Conservation (phyloP, 2,329 filamentous ascomycete species). For the Neocatenulostroma microsporum region DNA sequence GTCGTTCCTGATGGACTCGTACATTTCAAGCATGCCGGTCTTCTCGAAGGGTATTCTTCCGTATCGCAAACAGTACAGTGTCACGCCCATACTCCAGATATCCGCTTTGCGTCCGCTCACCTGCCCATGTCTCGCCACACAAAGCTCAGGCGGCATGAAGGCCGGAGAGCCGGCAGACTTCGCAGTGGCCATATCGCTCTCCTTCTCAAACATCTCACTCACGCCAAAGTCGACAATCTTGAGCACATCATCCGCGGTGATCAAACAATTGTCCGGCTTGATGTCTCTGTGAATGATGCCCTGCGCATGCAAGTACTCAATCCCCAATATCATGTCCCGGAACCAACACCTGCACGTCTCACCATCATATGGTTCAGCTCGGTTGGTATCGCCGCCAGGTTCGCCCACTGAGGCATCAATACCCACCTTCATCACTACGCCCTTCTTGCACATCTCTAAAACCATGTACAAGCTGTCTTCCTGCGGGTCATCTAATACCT, state of each 20-base stretch:
- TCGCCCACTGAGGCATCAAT: too few species aligned
- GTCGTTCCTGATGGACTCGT: slow-evolving; percentile 75
- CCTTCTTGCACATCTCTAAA: slow-evolving; percentile 97
- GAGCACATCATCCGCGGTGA: slow-evolving; percentile 85
- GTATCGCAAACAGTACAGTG: slow-evolving; percentile 85
- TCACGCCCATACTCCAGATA: slow-evolving; percentile 98
- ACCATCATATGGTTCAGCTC: slow-evolving; percentile 70
- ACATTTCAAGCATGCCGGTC: slow-evolving; percentile 72
- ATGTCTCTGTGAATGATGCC: slow-evolving; percentile 95
- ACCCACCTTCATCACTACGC: slow-evolving; percentile 92
- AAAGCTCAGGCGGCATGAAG: slow-evolving; percentile 89
- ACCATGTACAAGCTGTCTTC: slow-evolving; percentile 99
- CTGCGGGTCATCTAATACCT: slow-evolving; percentile 90
- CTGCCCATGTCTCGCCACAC: slow-evolving; percentile 74
- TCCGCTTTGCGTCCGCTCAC: slow-evolving; percentile 86
- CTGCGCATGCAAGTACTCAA: slow-evolving; percentile 92
- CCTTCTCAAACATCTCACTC: slow-evolving; percentile 94
- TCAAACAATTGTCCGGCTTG: slow-evolving; percentile 90
- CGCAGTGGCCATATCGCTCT: slow-evolving; percentile 76
- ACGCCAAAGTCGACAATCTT: slow-evolving; percentile 99
- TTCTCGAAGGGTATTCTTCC: slow-evolving; percentile 81
- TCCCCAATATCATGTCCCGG: slow-evolving; percentile 84
- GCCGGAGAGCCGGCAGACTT: slow-evolving; percentile 94
- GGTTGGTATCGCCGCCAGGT: too few species aligned
- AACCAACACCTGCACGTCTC: slow-evolving; percentile 88